A percentile compares a stretch with the other conserved stretches of the same genome.
Conservation (phyloP, 108 stramenopile species). For the Pseudonitzschia pungens region DNA sequence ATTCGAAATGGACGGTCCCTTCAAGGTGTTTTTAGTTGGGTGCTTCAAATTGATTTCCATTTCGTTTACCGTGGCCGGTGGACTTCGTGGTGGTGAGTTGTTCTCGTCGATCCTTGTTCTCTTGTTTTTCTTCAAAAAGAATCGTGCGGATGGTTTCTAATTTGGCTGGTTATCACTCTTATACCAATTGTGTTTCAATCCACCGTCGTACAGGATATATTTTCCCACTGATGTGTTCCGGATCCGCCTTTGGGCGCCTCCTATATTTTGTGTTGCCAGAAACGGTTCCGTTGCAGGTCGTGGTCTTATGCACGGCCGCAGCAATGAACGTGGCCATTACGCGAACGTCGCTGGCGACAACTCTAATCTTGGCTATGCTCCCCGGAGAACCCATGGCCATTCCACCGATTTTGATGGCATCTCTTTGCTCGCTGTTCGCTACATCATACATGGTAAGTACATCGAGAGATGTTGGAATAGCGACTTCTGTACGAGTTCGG, state of each 20-base stretch:
- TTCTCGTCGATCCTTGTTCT: background rate
- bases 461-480: background rate
- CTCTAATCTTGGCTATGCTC: constrained; percentile 53
- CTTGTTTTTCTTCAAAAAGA: background rate
- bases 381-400: constrained; percentile 57
- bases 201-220: constrained; percentile 38
- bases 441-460: constrained; percentile 50
- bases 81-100: constrained; percentile 46
- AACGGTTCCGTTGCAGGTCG: constrained; percentile 36
- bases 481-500: no score
- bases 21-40: constrained; percentile 47
- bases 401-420: constrained; percentile 53
- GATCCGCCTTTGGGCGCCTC: constrained; percentile 58
- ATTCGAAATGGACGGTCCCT: constrained; percentile 53
- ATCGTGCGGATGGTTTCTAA: no score
- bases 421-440: constrained; percentile 51
- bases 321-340: constrained; percentile 73
- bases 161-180: background rate
- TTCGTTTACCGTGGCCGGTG: constrained; percentile 70
- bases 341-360: constrained; percentile 55
- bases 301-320: constrained; percentile 55
- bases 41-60: constrained; percentile 58
- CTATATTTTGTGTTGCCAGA: constrained; percentile 42
- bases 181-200: background rate
- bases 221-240: constrained; percentile 62